A percentile compares a stretch with the other conserved stretches of the same genome.
Evolutionary conservation across 169 alveolate species (phyloP).

Genomic region (Cryptosporidium meleagridis): DNA sequence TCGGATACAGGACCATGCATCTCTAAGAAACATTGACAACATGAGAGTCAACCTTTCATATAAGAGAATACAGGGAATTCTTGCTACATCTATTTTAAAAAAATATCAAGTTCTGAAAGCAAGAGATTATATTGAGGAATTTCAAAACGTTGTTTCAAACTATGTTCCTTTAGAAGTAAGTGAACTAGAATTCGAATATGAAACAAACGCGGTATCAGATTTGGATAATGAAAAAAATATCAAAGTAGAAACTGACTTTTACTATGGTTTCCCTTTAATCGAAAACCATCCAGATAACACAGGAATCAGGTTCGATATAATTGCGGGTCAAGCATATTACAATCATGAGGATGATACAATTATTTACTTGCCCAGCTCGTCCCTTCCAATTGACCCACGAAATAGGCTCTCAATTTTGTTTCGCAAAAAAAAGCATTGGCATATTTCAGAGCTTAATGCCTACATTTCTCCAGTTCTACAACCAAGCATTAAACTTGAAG

Average conservation of each 20-base stretch:
- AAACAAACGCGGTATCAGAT: not conserved
- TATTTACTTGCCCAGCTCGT: conserved; percentile 34
- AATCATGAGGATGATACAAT: conserved; percentile 49
- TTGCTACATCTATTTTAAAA: conserved; percentile 8
- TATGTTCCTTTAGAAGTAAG: conserved; percentile 51
- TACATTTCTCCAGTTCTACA: conserved; percentile 39
- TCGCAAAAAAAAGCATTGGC: conserved; percentile 47
- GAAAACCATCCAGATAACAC: conserved; percentile 64
- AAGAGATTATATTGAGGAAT: conserved; percentile 26
- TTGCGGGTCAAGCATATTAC: conserved; percentile 57
- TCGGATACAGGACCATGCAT: not conserved
- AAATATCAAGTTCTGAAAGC: conserved; percentile 18
- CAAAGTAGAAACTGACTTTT: not conserved
- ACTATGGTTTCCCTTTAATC: conserved; percentile 38
- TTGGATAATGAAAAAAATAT: not conserved
- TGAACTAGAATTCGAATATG: conserved; percentile 44
- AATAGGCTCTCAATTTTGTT: conserved; percentile 44
- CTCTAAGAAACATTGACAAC: not conserved
- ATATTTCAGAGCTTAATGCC: conserved; percentile 51
- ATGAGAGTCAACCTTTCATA: conserved; percentile 9
- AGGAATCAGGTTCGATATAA: conserved; percentile 53
- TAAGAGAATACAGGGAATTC: conserved; percentile 43
- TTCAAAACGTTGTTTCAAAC: conserved; percentile 9
- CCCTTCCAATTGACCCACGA: conserved; percentile 56
- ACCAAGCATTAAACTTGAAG: conserved; percentile 1